Evolutionary conservation across 805 yeast species (phyloP).

Genomic region (Starmerella geochares): DNA sequence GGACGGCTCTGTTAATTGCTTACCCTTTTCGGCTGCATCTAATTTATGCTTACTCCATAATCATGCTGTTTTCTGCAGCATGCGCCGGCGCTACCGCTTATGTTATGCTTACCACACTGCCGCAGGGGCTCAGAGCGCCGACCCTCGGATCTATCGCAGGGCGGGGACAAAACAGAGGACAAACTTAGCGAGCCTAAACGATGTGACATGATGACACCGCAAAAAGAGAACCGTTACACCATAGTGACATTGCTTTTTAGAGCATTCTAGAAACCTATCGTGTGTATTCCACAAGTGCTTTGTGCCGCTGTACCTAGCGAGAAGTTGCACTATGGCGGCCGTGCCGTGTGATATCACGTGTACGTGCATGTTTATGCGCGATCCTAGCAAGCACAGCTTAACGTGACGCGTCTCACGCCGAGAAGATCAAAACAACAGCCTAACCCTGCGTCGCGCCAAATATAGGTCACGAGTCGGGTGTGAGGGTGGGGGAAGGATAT

Average conservation of each 20-base stretch:
- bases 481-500: not conserved
- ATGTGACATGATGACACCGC: too few relatives aligned
- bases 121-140: not conserved
- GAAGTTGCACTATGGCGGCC: too few relatives aligned
- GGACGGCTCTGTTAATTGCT: conserved; percentile 1
- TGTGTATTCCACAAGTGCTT: too few relatives aligned
- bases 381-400: not conserved
- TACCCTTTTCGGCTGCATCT: conserved; percentile 2
- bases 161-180: too few relatives aligned
- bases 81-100: not conserved
- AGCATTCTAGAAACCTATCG: too few relatives aligned
- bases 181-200: too few relatives aligned
- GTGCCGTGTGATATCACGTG: conserved; percentile 1
- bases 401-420: conserved; percentile 3
- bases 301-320: too few relatives aligned
- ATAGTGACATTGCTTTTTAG: too few relatives aligned
- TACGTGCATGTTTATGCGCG: not conserved
- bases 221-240: too few relatives aligned
- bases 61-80: conserved; percentile 1
- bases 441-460: conserved; percentile 2
- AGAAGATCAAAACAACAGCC: conserved; percentile 5
- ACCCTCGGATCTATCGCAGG: too few relatives aligned
- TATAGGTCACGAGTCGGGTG: conserved; percentile 1
- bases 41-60: conserved; percentile 2
- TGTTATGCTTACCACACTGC: not conserved